Conservation (phyloP, 2,329 filamentous ascomycete species). For the Atkinsonella hypoxylon region DNA sequence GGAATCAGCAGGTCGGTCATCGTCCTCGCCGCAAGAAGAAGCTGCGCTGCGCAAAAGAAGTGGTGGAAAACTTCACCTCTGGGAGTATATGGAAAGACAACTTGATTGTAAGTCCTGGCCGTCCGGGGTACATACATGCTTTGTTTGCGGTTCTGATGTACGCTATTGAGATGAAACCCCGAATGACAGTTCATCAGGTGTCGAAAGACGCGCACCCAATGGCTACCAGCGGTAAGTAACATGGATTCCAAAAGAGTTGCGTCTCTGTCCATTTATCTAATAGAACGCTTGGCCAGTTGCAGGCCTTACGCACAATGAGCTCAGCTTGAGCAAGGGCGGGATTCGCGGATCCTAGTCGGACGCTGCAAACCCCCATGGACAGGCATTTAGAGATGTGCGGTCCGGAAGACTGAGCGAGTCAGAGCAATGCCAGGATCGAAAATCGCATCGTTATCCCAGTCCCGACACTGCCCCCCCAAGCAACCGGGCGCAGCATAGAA, state of each 20-base stretch:
- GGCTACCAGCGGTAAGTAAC: background rate
- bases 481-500: background rate
- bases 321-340: background rate
- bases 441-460: background rate
- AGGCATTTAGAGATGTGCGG: background rate
- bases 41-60: conserved; percentile 28
- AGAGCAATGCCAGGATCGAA: background rate
- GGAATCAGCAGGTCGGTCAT: background rate
- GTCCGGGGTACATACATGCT: background rate
- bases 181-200: background rate
- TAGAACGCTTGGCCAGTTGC: background rate
- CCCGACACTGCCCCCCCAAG: background rate
- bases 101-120: conserved; percentile 3
- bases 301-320: conserved; percentile 4
- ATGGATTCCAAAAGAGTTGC: background rate
- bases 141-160: background rate
- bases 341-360: background rate
- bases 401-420: background rate
- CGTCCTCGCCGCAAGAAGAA: conserved; percentile 11
- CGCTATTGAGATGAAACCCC: conserved; percentile 3
- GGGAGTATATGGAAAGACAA: background rate
- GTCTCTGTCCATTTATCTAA: background rate
- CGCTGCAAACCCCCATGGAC: background rate
- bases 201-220: background rate
- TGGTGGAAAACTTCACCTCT: conserved; percentile 45